Evolutionary conservation across 2,329 filamentous ascomycete genomes (phyloP).

Genomic region (Nemania bipapillata): DNA sequence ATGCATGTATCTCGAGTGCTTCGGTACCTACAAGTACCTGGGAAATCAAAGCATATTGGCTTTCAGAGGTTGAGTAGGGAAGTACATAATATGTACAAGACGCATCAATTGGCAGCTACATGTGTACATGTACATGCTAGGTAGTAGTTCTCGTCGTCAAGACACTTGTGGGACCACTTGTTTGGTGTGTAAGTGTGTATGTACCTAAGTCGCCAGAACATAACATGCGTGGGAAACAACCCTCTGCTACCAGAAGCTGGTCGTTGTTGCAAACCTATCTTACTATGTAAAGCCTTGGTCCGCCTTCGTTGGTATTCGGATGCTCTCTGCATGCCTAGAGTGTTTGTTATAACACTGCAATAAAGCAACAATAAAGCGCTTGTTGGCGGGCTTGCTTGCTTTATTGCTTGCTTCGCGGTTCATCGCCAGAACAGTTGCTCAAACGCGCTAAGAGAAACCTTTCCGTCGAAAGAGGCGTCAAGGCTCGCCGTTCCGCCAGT

Average conservation of each 20-base stretch:
- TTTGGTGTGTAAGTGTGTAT: conserved; percentile 4
- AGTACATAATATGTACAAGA: conserved; percentile 8
- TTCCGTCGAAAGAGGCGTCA: background rate
- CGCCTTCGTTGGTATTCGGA: conserved; percentile 17
- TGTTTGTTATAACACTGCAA: background rate
- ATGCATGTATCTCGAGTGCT: too few species aligned
- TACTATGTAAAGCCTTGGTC: conserved; percentile 17
- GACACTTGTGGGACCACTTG: conserved; percentile 9
- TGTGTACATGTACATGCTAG: conserved; percentile 9
- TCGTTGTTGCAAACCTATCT: conserved; percentile 12
- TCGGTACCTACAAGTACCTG: too few species aligned
- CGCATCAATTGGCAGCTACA: conserved; percentile 1
- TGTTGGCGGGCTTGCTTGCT: too few species aligned
- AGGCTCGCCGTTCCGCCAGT: conserved; percentile 6
- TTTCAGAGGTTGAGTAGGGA: conserved; percentile 23
- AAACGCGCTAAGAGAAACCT: conserved; percentile 4
- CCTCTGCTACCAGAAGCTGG: background rate
- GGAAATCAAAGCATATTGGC: too few species aligned
- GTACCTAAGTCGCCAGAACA: too few species aligned
- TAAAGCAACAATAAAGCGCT: too few species aligned
- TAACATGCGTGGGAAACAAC: background rate
- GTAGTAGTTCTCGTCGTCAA: conserved; percentile 24
- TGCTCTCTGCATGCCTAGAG: background rate
- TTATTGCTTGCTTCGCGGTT: background rate
- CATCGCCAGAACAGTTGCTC: conserved; percentile 3